Conservation (phyloP, 2,329 filamentous ascomycete genomes). For the Xylariaceae sp. region DNA sequence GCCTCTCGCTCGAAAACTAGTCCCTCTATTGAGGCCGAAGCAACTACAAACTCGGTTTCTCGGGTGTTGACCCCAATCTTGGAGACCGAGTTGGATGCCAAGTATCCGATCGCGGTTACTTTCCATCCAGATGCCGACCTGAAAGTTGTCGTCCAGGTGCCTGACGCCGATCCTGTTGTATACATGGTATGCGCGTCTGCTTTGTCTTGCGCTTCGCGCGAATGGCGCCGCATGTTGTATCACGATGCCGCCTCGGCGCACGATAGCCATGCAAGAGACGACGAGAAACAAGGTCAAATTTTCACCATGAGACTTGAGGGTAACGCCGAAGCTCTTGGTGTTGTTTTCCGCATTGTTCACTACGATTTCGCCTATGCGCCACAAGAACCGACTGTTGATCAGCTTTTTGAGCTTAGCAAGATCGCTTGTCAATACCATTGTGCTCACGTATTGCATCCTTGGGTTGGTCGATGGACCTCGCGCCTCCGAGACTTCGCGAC, state of each 20-base stretch:
- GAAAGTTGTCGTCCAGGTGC: constrained; percentile 2
- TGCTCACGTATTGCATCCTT: constrained; percentile 26
- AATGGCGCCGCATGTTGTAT: constrained; percentile 23
- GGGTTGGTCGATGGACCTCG: constrained; percentile 23
- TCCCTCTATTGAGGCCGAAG: not conserved
- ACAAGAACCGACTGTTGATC: constrained; percentile 12
- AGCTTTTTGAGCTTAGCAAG: constrained; percentile 25
- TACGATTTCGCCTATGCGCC: constrained; percentile 25
- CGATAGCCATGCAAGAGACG: not conserved
- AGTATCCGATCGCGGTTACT: not conserved
- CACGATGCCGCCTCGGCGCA: not conserved
- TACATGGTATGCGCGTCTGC: constrained; percentile 22
- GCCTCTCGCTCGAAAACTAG: not conserved
- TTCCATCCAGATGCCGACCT: constrained; percentile 15
- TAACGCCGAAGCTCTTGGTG: constrained; percentile 19
- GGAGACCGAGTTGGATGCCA: not conserved
- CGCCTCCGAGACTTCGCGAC: constrained; percentile 7
- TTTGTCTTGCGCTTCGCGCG: constrained; percentile 22
- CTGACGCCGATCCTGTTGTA: not conserved
- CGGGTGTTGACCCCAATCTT: constrained; percentile 6
- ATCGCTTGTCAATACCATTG: constrained; percentile 23
- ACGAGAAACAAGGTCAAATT: not conserved
- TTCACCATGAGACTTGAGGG: constrained; percentile 18
- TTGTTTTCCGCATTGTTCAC: constrained; percentile 27
- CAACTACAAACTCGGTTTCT: not conserved